Conservation (phyloP, 192 early-diverging fungal species). For the Phycomyces nitens region DNA sequence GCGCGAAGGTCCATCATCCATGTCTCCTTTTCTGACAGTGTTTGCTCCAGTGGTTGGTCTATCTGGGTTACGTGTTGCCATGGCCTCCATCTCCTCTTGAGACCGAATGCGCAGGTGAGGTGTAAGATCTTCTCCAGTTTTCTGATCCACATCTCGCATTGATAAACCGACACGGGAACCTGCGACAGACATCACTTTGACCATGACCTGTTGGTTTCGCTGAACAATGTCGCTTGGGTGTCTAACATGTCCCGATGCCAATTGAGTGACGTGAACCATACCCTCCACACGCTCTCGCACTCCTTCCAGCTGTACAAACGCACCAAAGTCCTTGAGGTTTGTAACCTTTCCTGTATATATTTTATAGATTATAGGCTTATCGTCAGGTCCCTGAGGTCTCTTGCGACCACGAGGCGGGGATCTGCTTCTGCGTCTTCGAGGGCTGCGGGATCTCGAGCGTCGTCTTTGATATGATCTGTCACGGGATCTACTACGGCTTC, state of each 20-base stretch:
- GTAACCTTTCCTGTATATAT: slow-evolving; percentile 85
- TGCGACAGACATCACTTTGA: slow-evolving; percentile 91
- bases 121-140: slow-evolving; percentile 82
- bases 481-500: slow-evolving; percentile 23
- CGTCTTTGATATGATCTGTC: slow-evolving; percentile 30
- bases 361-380: slow-evolving; percentile 84
- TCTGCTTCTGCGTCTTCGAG: slow-evolving; percentile 27
- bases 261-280: slow-evolving; percentile 79
- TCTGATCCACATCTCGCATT: slow-evolving; percentile 97
- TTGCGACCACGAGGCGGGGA: slow-evolving; percentile 20
- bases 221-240: slow-evolving; percentile 87
- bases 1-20: slow-evolving; percentile 38
- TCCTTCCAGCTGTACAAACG: slow-evolving; percentile 84
- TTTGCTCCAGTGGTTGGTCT: slow-evolving; percentile 46
- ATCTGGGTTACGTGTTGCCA: slow-evolving; percentile 61
- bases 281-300: slow-evolving; percentile 77
- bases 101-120: slow-evolving; percentile 73
- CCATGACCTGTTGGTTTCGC: slow-evolving; percentile 78
- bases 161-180: slow-evolving; percentile 81
- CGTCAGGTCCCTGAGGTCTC: slow-evolving; percentile 50
- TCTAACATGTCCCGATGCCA: slow-evolving; percentile 64
- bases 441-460: slow-evolving; percentile 22
- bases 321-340: slow-evolving; percentile 90
- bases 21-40: not conserved
- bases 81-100: slow-evolving; percentile 59